Conservation (phyloP, 2,329 filamentous ascomycete genomes). For the Cladosporium sp. region DNA sequence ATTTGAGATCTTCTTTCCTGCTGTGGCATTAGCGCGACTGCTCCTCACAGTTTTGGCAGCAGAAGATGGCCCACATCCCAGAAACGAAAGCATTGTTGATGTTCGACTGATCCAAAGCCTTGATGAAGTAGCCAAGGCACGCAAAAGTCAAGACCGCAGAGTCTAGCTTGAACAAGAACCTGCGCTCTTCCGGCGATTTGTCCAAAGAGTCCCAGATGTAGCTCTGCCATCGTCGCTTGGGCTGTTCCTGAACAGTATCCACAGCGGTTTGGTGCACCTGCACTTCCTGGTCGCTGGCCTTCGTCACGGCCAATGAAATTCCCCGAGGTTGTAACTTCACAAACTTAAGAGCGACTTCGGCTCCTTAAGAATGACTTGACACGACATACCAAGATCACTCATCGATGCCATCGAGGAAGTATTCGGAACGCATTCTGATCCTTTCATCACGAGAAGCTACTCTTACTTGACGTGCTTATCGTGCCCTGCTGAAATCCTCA, state of each 20-base stretch:
- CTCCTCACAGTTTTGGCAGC: too few relatives aligned
- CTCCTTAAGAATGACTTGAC: background rate
- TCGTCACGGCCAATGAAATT: background rate
- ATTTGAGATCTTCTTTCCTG: conserved; percentile 54
- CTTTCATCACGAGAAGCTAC: background rate
- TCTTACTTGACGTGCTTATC: background rate
- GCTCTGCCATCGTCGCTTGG: conserved; percentile 45
- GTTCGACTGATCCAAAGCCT: conserved; percentile 44
- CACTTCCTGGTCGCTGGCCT: conserved; percentile 1
- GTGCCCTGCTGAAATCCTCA: background rate
- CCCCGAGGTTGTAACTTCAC: background rate
- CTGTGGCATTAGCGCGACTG: conserved; percentile 34
- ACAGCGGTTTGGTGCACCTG: conserved; percentile 10
- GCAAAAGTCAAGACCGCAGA: conserved; percentile 51
- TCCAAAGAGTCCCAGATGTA: conserved; percentile 57
- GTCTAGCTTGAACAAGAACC: conserved; percentile 53
- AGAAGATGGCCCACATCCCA: conserved; percentile 36
- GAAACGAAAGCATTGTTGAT: conserved; percentile 47
- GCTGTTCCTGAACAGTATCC: conserved; percentile 21
- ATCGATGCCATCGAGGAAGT: background rate
- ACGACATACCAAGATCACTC: background rate
- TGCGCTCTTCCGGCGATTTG: conserved; percentile 51
- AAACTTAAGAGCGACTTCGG: background rate
- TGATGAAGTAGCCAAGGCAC: conserved; percentile 53
- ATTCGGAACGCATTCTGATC: background rate